A percentile compares a stretch with the other conserved stretches of the same genome.
Evolutionary conservation across 768 basidiomycete genomes (phyloP).

Genomic region (Lactarius deliciosus): DNA sequence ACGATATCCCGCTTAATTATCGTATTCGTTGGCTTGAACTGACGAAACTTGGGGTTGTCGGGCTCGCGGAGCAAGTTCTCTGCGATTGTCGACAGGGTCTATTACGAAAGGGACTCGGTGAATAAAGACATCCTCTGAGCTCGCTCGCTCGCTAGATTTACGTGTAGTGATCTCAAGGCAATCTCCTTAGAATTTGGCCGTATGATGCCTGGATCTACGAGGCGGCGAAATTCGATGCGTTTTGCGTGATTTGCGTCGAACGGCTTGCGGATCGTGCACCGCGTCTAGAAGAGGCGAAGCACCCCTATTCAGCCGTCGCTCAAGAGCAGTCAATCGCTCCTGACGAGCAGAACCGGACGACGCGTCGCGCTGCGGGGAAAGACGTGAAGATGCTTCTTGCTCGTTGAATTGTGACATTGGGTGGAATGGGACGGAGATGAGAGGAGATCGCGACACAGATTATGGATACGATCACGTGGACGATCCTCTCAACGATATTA

Average conservation of each 20-base stretch:
- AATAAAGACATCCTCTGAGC: slow-evolving; percentile 10
- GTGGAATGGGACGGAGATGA: background rate
- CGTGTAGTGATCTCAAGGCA: slow-evolving; percentile 64
- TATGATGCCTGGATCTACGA: slow-evolving; percentile 77
- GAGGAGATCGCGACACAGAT: background rate
- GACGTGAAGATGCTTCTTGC: no score
- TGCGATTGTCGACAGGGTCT: slow-evolving; percentile 68
- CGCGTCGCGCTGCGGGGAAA: slow-evolving; percentile 3
- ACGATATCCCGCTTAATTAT: slow-evolving; percentile 66
- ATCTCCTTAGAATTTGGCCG: slow-evolving; percentile 65
- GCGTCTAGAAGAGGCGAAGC: background rate
- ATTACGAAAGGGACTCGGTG: slow-evolving; percentile 21
- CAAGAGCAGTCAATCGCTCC: slow-evolving; percentile 44
- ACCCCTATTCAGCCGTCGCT: slow-evolving; percentile 30
- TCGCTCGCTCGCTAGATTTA: slow-evolving; percentile 33
- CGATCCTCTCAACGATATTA: background rate
- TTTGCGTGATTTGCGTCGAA: slow-evolving; percentile 57
- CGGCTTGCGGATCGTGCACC: slow-evolving; percentile 20
- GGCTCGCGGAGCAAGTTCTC: slow-evolving; percentile 76
- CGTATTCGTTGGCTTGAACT: slow-evolving; percentile 75
- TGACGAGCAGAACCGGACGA: slow-evolving; percentile 53
- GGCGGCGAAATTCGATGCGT: slow-evolving; percentile 68
- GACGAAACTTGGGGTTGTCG: slow-evolving; percentile 65
- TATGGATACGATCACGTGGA: background rate
- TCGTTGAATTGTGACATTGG: slow-evolving; percentile 9